Evolutionary conservation across 169 alveolate species (phyloP), one percentile per base, ranked within the genome.

Genomic region (Plasmodium gallinaceum): DNA sequence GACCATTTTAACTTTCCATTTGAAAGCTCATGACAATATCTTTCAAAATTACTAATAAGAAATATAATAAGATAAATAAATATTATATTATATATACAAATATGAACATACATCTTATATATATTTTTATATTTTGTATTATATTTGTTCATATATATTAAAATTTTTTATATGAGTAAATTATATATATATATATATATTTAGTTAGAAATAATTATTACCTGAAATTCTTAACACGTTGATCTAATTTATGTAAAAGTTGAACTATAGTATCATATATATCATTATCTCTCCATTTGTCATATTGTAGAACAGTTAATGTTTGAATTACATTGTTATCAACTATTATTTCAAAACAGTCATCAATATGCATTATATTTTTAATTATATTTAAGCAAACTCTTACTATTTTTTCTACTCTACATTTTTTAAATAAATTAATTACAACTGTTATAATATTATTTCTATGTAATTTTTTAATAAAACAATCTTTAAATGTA

Each of bases 281-380:
- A 52, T 95, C 97, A 71, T 88, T 92, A 52, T 95, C 97, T 32
- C 94, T 80, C 97, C 97, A 95, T 51, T 95, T 95, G 85, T 95
- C 97, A 90, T 95, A 95, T 75, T 92, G 95, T 54, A 95, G 80
- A 45, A 95, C 93, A 20, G 96, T 94, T 46, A 95, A 48, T 9
- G 96, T 94, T 83, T 95, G 95, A 42, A 88, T 92, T 12, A 95
- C 88, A 71, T 95, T 95, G 69, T 92, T 92, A 60, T 95, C 97
- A 7, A 90, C 92, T 75, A 95, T 94, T 58, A 93, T 70, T 88
- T 93, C 95, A 54, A 93, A 76, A 83, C 96, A 93, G 14, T 91
- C 87, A 24, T 75, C 89, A 71, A 74, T 92, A 42, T 88, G 89
- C 64, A 89, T 78, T 60, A 93, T 86, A 75, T 93, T 93, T 51